Evolutionary conservation across 1,284 basidiomycete species (phyloP).

Genomic region (Lignosus rhinocerotis): DNA sequence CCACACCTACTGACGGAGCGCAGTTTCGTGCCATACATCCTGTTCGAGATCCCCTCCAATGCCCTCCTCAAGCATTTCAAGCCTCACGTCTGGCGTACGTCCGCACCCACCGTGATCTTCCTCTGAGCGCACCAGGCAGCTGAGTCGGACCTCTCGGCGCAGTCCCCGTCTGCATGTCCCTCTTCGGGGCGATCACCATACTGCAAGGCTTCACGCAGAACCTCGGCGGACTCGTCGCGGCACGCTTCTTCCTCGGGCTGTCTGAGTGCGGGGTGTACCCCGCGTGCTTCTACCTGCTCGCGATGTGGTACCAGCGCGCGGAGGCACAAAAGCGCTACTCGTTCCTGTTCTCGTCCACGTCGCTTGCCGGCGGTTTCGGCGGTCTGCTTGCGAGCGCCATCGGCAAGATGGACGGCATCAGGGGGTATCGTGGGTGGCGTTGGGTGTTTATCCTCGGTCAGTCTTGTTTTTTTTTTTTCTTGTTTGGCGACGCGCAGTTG

Average conservation of each 20-base stretch:
- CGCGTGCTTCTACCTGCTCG: conserved; percentile 38
- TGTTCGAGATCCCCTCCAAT: conserved; percentile 37
- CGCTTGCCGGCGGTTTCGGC: conserved; percentile 36
- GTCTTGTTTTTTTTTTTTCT: conserved; percentile 8
- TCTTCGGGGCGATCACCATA: conserved; percentile 37
- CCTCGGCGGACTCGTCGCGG: conserved; percentile 37
- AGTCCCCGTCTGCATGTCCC: conserved; percentile 36
- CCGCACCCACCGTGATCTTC: background rate
- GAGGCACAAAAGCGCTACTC: conserved; percentile 40
- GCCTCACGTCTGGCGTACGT: conserved; percentile 35
- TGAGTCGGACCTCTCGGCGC: background rate
- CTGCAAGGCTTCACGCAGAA: conserved; percentile 38
- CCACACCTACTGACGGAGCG: background rate
- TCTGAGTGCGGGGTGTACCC: conserved; percentile 35
- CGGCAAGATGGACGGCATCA: conserved; percentile 37
- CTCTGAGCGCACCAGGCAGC: background rate
- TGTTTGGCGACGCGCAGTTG: background rate
- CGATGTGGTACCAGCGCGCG: conserved; percentile 40
- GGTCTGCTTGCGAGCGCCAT: conserved; percentile 38
- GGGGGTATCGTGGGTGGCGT: conserved; percentile 35
- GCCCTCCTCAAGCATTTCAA: conserved; percentile 33
- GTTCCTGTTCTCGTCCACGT: conserved; percentile 39
- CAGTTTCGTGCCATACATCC: conserved; percentile 35
- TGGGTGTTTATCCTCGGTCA: conserved; percentile 46
- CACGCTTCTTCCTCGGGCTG: conserved; percentile 41